These are phyloP conservation scores for Sapria himalayana DNA, from an alignment of 345 rosid genomes.

Conservation along the genomic window DNA sequence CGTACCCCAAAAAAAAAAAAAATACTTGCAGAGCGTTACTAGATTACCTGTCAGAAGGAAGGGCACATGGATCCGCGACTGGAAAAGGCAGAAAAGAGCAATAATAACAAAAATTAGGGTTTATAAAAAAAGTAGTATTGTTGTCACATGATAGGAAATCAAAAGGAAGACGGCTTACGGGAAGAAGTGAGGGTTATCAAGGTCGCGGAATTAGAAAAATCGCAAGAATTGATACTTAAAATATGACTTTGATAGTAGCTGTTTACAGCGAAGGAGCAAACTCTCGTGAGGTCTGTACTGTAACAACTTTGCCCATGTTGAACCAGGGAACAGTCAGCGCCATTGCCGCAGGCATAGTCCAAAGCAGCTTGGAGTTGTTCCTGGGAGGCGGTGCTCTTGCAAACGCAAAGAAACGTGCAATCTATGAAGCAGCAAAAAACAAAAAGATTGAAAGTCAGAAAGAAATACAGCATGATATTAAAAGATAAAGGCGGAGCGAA, in stretches of 20 bases:
- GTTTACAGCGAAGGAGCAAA: slow-evolving; percentile 75
- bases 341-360: slow-evolving; percentile 92
- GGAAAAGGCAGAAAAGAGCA: too few species aligned
- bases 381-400: slow-evolving; percentile 41
- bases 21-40: too few species aligned
- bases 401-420: slow-evolving; percentile 58
- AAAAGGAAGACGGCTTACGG: slow-evolving; percentile 13
- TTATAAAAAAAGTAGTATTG: too few species aligned
- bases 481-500: too few species aligned
- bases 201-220: slow-evolving; percentile 55
- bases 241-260: slow-evolving; percentile 73
- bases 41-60: too few species aligned
- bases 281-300: slow-evolving; percentile 48
- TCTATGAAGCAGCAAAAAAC: too few species aligned
- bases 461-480: too few species aligned
- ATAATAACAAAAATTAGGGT: too few species aligned
- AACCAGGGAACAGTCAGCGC: slow-evolving; percentile 69
- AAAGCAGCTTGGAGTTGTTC: slow-evolving; percentile 44
- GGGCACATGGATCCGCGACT: too few species aligned
- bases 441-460: background rate
- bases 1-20: too few species aligned
- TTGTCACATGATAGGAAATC: too few species aligned
- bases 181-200: too few species aligned
- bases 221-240: slow-evolving; percentile 54
- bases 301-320: slow-evolving; percentile 40